Evolutionary conservation across 768 basidiomycete species (phyloP), one percentile per base, ranked within the genome.

Genomic region (Lactarius deliciosus): DNA sequence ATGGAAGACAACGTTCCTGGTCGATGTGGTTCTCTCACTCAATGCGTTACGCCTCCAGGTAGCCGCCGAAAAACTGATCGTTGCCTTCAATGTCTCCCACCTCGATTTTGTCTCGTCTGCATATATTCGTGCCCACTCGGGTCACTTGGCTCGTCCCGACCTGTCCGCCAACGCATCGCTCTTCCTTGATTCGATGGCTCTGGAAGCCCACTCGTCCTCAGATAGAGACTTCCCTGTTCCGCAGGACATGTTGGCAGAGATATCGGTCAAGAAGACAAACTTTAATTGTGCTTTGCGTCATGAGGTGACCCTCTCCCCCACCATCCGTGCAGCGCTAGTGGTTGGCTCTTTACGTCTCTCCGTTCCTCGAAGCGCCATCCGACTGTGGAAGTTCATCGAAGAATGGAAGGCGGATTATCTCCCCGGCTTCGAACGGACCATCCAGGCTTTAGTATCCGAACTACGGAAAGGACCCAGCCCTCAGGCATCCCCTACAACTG

Each of bases 321-420:
- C 77, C 20, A 59, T 80, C 28, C 83, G 83, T 15, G 70, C 84
- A 16, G 77, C 81, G 3, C 79, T 84, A 56, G 76, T 78, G 3
- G 70, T 87, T 5, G 78, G 78, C 13, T 78, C 77, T 28, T 71
- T 89, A 30, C 78, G 80, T 34, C 73, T 90, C 54, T 82, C 82
- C 63, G 86, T 94, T 28, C 92, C 92, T 4, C 88, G 92, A 30
- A 94, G 92, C 70, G 92, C 89, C 34, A 80, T 94, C 36, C 85
- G 88, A 18, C 79, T 92, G 5, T 91, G 91, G 74, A 85, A 82
- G 43, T 94, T 93, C 72, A 75, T 89, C 30, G 89, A 92, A 71
- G 89, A 92, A 72, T 95, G 94, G 94, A 80, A 85, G 71, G 84
- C 84, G 5, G 89, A 92, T 70, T 93, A 89, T 71, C 79, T 94